phyloP scores from a whole-genome alignment of 345 rosid species.

The Corymbia maculata region DNA sequence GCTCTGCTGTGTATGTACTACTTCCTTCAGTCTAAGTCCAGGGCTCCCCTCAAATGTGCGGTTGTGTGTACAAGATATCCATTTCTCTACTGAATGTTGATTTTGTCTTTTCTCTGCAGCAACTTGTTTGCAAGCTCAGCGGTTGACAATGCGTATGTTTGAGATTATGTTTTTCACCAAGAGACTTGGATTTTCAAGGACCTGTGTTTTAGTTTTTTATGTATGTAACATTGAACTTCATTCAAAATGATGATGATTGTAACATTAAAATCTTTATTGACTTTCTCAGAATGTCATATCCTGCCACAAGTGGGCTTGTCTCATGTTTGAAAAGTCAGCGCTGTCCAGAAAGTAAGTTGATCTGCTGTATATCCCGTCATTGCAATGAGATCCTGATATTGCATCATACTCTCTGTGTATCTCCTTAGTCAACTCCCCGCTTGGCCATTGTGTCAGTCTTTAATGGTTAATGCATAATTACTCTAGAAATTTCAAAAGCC shows the following conservation, averaged over 20 bases:
- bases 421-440: not conserved
- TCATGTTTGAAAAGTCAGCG: not conserved
- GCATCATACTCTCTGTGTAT: not conserved
- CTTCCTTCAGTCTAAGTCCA: not conserved
- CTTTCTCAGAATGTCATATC: not conserved
- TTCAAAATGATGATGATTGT: not conserved
- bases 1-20: not conserved
- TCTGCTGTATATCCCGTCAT: not conserved
- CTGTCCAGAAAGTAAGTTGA: not conserved
- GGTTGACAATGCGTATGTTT: conserved; percentile 10
- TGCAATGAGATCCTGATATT: not conserved
- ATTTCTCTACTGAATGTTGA: not conserved
- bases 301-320: not conserved
- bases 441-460: not conserved
- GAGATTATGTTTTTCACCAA: not conserved
- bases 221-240: not conserved
- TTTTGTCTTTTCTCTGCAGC: conserved; percentile 5
- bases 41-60: not conserved
- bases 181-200: not conserved
- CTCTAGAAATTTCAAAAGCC: not conserved
- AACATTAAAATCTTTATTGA: not conserved
- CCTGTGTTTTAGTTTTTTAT: not conserved
- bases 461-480: not conserved
- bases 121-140: conserved; percentile 33
- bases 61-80: not conserved